These are phyloP conservation scores for Apophysomyces trapeziformis DNA, from an alignment of 371 early-diverging fungal genomes.

Conservation along the genomic window DNA sequence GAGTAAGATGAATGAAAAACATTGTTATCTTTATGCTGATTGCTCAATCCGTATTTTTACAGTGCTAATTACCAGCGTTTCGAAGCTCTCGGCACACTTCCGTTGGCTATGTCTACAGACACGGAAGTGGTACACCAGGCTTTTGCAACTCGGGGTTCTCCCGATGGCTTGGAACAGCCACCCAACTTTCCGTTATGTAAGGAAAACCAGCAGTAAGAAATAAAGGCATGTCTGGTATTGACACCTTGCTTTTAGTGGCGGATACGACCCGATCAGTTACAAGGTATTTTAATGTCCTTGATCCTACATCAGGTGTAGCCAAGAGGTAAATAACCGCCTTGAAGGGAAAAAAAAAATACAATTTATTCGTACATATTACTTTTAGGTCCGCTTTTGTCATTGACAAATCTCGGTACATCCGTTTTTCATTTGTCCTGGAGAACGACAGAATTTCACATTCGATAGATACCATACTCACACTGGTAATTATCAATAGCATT, in stretches of 20 bases:
- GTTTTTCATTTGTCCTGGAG: conserved; percentile 35
- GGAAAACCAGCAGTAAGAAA: no score
- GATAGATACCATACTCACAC: conserved; percentile 34
- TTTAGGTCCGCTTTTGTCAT: conserved; percentile 32
- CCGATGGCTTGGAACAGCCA: conserved; percentile 10
- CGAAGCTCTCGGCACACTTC: conserved; percentile 19
- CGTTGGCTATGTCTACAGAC: conserved; percentile 35
- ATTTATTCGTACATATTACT: conserved; percentile 3
- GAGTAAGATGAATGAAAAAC: conserved; percentile 15
- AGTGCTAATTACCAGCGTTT: conserved; percentile 24
- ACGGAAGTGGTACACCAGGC: conserved; percentile 31
- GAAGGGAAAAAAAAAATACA: neutral
- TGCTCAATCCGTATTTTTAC: neutral
- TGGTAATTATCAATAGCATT: conserved; percentile 22
- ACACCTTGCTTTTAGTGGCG: conserved; percentile 22
- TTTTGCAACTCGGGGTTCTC: conserved; percentile 16
- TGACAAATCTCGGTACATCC: conserved; percentile 32
- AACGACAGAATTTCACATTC: conserved; percentile 35
- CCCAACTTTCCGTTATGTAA: conserved; percentile 34
- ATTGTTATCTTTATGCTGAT: neutral
- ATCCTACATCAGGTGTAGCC: conserved; percentile 22
- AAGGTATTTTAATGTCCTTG: conserved; percentile 31
- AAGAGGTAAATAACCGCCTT: conserved; percentile 9
- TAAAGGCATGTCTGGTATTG: neutral
- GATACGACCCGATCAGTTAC: conserved; percentile 38